Percentiles rank a stretch among this genome's conserved stretches.
Conservation (phyloP, 495 filamentous ascomycete genomes). For the Aspergillus ellipticus region DNA sequence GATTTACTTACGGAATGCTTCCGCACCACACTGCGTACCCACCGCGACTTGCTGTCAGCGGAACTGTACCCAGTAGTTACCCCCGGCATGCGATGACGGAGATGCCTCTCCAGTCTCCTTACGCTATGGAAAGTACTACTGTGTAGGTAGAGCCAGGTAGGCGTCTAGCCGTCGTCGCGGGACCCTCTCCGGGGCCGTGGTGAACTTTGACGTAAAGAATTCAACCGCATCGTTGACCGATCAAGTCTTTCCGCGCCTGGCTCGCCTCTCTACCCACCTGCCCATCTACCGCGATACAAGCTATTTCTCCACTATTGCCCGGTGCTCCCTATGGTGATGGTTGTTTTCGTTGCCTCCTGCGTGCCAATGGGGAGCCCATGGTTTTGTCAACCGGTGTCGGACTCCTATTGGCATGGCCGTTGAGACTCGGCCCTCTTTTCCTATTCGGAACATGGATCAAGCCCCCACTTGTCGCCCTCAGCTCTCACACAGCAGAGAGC, state of each 20-base stretch:
- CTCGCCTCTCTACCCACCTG: not conserved
- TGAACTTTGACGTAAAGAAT: not conserved
- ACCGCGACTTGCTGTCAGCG: not conserved
- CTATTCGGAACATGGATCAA: not conserved
- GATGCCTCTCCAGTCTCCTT: not conserved
- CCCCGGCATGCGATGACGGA: not conserved
- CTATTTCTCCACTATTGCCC: not conserved
- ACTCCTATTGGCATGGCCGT: not conserved
- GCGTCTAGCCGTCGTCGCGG: not conserved
- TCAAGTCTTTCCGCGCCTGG: not conserved
- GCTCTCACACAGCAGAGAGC: not conserved
- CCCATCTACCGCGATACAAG: not conserved
- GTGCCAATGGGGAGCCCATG: not conserved
- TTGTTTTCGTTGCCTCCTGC: not conserved
- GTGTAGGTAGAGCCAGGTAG: too few relatives aligned
- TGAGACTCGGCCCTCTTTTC: not conserved
- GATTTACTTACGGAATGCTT: not conserved
- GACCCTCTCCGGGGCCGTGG: not conserved
- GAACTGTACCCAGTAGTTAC: too few relatives aligned
- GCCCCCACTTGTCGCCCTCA: not conserved
- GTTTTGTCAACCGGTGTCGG: not conserved
- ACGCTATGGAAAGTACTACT: not conserved
- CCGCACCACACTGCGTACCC: not conserved
- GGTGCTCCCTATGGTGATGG: not conserved
- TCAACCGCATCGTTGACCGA: not conserved